These are phyloP conservation scores for Gymnopilus dilepis DNA, from an alignment of 768 basidiomycete genomes.

Conservation along the genomic window DNA sequence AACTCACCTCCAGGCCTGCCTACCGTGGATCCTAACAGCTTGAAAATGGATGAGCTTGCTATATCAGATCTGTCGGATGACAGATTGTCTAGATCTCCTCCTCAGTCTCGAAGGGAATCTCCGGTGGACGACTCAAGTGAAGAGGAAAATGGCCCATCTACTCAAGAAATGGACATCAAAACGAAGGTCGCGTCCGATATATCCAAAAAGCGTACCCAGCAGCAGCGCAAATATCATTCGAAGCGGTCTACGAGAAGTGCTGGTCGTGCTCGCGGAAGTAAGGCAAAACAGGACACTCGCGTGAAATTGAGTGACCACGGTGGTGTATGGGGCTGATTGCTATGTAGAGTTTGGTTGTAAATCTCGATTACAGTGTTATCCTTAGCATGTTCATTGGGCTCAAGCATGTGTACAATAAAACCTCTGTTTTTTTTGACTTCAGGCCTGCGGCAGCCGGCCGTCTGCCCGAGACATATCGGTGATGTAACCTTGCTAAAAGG, in stretches of 20 bases:
- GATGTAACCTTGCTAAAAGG: no score
- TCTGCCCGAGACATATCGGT: no score
- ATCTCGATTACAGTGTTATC: no score
- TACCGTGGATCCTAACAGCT: conserved; percentile 9
- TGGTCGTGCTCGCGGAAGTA: conserved; percentile 80
- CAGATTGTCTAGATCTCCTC: conserved; percentile 54
- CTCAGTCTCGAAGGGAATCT: conserved; percentile 53
- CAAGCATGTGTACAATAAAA: no score
- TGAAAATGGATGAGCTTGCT: conserved; percentile 30
- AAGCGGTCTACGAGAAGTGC: conserved; percentile 66
- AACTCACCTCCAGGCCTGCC: background rate
- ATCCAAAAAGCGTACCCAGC: conserved; percentile 58
- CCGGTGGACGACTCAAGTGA: conserved; percentile 47
- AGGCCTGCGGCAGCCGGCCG: no score
- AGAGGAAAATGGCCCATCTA: conserved; percentile 41
- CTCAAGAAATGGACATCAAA: conserved; percentile 46
- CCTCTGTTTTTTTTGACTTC: no score
- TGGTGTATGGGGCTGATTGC: conserved; percentile 61
- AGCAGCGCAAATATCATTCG: conserved; percentile 80
- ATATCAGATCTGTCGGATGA: conserved; percentile 35
- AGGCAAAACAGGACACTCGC: conserved; percentile 78
- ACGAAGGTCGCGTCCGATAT: conserved; percentile 68
- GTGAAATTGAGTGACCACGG: conserved; percentile 60
- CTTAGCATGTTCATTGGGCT: no score
- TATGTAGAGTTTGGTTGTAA: background rate